These are phyloP conservation scores for Xylaria nigripes DNA, from an alignment of 495 filamentous ascomycete genomes.

Conservation along the genomic window DNA sequence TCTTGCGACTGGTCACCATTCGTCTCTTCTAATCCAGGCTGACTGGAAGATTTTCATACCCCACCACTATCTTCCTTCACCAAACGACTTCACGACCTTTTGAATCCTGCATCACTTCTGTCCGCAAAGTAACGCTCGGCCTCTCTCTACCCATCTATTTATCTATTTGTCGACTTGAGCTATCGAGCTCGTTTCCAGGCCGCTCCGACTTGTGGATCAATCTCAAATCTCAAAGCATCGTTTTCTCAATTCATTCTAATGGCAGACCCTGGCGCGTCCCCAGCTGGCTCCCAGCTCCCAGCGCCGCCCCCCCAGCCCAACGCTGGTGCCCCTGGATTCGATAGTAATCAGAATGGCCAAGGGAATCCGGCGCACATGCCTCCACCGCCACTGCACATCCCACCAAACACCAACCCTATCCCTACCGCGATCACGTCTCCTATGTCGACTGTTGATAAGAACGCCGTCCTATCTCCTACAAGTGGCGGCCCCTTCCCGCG, in stretches of 20 bases:
- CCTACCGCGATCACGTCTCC: conserved; percentile 87
- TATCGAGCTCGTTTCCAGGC: neutral
- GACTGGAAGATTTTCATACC: neutral
- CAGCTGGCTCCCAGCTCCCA: conserved; percentile 51
- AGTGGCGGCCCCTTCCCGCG: conserved; percentile 74
- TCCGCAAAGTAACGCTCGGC: neutral
- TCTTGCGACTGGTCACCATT: conserved; percentile 8
- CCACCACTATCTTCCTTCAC: neutral
- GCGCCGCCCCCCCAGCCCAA: conserved; percentile 57
- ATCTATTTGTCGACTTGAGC: conserved; percentile 1
- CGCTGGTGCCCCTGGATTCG: conserved; percentile 61
- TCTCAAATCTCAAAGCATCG: neutral
- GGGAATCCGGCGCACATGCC: conserved; percentile 80
- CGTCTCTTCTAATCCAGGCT: neutral
- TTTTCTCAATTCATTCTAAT: conserved; percentile 36
- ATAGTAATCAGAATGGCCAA: conserved; percentile 58
- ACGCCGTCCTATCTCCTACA: conserved; percentile 71
- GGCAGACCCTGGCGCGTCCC: conserved; percentile 56
- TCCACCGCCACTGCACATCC: conserved; percentile 86
- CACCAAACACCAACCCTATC: conserved; percentile 94
- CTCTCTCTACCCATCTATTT: neutral
- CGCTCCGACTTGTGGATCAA: neutral
- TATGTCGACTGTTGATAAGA: conserved; percentile 56
- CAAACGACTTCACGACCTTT: conserved; percentile 4
- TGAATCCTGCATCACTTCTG: neutral